Evolutionary conservation across 306 rosid genomes (phyloP).

Genomic region (Trichosanthes truncata): DNA sequence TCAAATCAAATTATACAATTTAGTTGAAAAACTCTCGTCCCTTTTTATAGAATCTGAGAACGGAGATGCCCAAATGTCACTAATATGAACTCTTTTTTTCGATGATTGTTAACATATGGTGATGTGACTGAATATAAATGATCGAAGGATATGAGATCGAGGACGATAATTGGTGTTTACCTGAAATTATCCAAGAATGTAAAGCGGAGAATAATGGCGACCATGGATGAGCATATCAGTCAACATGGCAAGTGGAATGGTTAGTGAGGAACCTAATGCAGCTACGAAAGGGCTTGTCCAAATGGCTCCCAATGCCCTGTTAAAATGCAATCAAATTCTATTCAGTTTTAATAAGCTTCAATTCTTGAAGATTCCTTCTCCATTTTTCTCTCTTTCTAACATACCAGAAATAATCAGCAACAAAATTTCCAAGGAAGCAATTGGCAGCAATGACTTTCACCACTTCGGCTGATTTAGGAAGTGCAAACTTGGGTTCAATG

Average conservation of each 20-base stretch:
- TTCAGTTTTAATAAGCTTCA: not conserved
- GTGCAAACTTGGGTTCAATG: slow-evolving; percentile 69
- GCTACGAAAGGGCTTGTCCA: slow-evolving; percentile 96
- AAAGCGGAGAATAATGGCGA: slow-evolving; percentile 73
- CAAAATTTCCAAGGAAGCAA: slow-evolving; percentile 80
- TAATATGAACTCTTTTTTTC: not conserved
- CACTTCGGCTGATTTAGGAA: slow-evolving; percentile 58
- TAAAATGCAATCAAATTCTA: slow-evolving; percentile 12
- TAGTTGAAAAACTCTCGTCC: not conserved
- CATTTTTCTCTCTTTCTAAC: not conserved
- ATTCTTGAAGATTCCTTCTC: not conserved
- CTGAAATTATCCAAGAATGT: slow-evolving; percentile 82
- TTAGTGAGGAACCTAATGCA: slow-evolving; percentile 91
- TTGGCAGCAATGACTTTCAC: slow-evolving; percentile 85
- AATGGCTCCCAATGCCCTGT: slow-evolving; percentile 79
- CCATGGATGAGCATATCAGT: slow-evolving; percentile 91
- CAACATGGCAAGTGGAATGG: slow-evolving; percentile 87
- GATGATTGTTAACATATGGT: not conserved
- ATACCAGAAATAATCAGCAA: slow-evolving; percentile 83
- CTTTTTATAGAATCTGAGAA: not conserved
- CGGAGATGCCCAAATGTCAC: not conserved
- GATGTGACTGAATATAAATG: no score
- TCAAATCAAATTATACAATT: not conserved
- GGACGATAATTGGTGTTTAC: slow-evolving; percentile 13
- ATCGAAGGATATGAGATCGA: not conserved